Conservation (phyloP, 139 green algal species). For the Chloropicon primus region DNA sequence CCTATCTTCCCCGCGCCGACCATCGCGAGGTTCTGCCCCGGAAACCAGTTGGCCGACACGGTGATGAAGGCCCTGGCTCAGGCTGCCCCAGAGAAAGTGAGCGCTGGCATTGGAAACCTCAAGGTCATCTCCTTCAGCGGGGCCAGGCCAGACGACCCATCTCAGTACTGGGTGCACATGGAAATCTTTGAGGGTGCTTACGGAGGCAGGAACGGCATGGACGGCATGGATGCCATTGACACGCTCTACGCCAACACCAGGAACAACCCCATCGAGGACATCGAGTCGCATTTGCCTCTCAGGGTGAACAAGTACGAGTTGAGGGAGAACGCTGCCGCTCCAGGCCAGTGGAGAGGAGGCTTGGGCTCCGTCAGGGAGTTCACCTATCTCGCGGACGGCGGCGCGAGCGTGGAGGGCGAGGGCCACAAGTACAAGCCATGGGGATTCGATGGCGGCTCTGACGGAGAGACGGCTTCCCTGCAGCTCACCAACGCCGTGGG, state of each 20-base stretch:
- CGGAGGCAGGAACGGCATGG: background rate
- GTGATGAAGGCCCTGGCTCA: background rate
- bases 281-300: background rate
- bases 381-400: background rate
- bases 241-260: background rate
- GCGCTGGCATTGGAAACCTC: background rate
- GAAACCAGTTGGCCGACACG: background rate
- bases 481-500: background rate
- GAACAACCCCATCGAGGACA: background rate
- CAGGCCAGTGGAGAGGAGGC: background rate
- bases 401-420: background rate
- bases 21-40: background rate
- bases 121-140: background rate
- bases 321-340: background rate
- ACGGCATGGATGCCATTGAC: background rate
- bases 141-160: background rate
- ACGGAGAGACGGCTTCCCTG: background rate
- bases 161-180: background rate
- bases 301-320: background rate
- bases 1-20: background rate
- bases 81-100: background rate
- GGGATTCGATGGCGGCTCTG: background rate
- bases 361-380: background rate
- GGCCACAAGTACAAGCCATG: background rate
- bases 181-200: background rate